Evolutionary conservation across 257 asterid species (phyloP).

Genomic region (Nicotiana undulata): DNA sequence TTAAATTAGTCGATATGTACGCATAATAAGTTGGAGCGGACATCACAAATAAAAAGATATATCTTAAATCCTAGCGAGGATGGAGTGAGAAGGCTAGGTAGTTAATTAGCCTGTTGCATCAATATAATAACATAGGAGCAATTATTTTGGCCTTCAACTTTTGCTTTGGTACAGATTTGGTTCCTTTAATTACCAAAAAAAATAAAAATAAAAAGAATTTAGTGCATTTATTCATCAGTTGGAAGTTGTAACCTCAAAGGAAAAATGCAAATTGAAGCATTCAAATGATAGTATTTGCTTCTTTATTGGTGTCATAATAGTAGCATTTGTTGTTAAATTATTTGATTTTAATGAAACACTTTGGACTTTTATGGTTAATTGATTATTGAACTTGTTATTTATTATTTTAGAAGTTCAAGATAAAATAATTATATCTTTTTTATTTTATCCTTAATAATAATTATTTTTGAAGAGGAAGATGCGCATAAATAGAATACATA

Average conservation of each 20-base stretch:
- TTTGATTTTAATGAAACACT: neutral
- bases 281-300: neutral
- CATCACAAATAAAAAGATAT: too few relatives aligned
- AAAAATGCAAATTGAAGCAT: neutral
- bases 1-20: too few relatives aligned
- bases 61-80: neutral
- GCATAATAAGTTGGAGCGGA: too few relatives aligned
- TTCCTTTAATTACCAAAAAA: too few relatives aligned
- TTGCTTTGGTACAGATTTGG: neutral
- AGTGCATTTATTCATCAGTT: neutral
- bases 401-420: too few relatives aligned
- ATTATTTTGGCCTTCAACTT: neutral
- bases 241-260: neutral
- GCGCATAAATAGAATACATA: too few relatives aligned
- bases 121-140: neutral
- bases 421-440: too few relatives aligned
- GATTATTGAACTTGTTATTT: too few relatives aligned
- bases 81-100: neutral
- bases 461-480: too few relatives aligned
- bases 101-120: neutral
- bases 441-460: too few relatives aligned
- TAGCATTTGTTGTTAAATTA: neutral
- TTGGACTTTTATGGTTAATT: too few relatives aligned
- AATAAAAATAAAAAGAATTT: too few relatives aligned
- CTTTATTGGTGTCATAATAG: neutral